Base-by-base conservation (phyloP, 1,139 yeast species). In the Magnusiomyces clavatus region DNA sequence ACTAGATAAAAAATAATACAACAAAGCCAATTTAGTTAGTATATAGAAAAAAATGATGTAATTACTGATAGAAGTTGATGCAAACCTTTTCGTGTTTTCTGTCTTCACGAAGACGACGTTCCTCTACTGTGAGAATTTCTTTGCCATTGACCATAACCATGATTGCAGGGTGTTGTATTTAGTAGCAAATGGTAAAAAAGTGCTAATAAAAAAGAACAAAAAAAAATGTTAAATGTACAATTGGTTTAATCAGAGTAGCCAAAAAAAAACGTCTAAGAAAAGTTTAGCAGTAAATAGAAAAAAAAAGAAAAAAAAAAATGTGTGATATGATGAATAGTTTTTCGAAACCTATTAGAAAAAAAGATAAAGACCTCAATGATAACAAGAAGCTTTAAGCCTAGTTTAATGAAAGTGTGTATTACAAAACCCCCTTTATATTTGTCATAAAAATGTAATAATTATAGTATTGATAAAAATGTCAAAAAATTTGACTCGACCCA, bases 401-500 rank as follows among this genome's bases (percentile, higher is more conserved):
- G 31, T 8, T 24, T 24, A 24, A 37, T 10, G 10, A 37, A 14
- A 6, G 11, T 37, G 39, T 37, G 39, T 37, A 37, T 37, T 37
- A 37, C 39, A 37, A 37, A 10, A 10, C 39, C 31, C 31, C 31
- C 31, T 24, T 24, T 24, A 5, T 5, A 4, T 24, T 24, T 5
- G 31, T 24, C 31, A 24, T 24, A 24, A 4, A 24, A 24, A 24
- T 5, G 8, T 24, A 24, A 24, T 4, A 8, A 8, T 5, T 4
- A 8, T 5, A 24, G 31, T 8, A 24, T 24, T 24, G 8, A 8
- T 24, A 24, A 24, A 24, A 24, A 24, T 5, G 8, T 24, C 8
- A 24, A 5, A 24, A 4, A 24, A 24, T 24, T n/a, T 88, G 96
- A 86, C 85, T 86, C 81, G 84, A 88, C 96, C 96, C 96, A 87